Base-by-base conservation (phyloP, 805 yeast genomes). In the Saccharomycopsis sp. region DNA sequence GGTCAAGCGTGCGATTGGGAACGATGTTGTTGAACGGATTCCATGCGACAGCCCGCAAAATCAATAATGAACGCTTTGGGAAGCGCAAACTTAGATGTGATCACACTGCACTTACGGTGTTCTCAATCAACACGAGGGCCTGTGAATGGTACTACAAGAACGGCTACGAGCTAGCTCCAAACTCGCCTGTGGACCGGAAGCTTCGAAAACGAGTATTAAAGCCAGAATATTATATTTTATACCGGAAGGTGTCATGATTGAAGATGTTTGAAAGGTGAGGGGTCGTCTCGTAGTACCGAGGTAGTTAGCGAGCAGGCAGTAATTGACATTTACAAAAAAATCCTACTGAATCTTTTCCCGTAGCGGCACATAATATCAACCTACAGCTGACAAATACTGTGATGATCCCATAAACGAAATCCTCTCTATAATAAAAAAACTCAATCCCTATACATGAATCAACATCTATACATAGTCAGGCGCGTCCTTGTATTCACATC, bases 81-180 rank as follows among this genome's bases (percentile, higher is more conserved):
- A 24, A 51, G 18, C 51, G 18, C 51, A 18, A 40, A 34, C 46
- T n/a, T 34, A 20, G 12, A 20, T 48, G 54, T 15, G 48, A 24
- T 2, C 56, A 53, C 15, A 37, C 51, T 18, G 52, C 40, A 21
- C 34, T 58, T 20, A 53, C 59, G 2, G 58, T 55, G 2, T 58
- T 58, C 23, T 4, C 50, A 3, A 5, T 24, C 14, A 58, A 58
- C 24, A 15, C 34, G 8, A 44, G 9, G 9, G 61, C 61, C 2
- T 53, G 18, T 24, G 23, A 48, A 3, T 58, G 59, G 59, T 58
- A 58, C 20, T 2, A 18, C 2, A 24, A 34, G 34, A 24, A 50
- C 15, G 55, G 55, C 2, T 58, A 47, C 34, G 4, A 1, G n/a
- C 24, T 20, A 14, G 12, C 57, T 15, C 34, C 20, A 3, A 46